Evolutionary conservation across 805 yeast species (phyloP), one percentile per base, ranked within the genome.

Genomic region (Lipomyces mesembrius): DNA sequence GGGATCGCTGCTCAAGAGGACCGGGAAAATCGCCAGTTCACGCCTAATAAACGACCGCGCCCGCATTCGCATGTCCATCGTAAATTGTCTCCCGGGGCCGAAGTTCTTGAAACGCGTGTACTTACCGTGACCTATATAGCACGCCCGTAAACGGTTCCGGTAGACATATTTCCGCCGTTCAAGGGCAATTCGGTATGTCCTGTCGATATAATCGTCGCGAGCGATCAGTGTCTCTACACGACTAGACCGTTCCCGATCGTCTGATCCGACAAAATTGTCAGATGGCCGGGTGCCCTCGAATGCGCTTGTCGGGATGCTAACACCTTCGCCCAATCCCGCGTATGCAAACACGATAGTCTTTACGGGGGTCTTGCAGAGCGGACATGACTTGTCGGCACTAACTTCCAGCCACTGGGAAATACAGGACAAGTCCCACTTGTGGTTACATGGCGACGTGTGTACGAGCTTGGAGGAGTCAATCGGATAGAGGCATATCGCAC

Each of bases 391-490:
- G 20, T 59, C 60, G n/a, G 60, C 49, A 17, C 69, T 39, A 12
- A 68, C 59, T 7, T 59, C 59, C 8, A 68, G 65, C 71, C 71
- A 68, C 37, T 68, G 63, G 11, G 60, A 43, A 17, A 68, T 62
- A 32, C 71, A 68, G 4, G 63, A 27, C 6, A 65, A 56, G 27
- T 66, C 62, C 63, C 63, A 68, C 35, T n/a, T 27, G 51, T 68
- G 71, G 11, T 59, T 39, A 51, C 71, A 68, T 8, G 71, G 71
- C 20, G 39, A 7, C 25, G 69, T 61, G 17, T 32, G 34, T 11
- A 64, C 67, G n/a, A 46, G 49, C 37, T 57, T 63, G 11, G 59
- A 12, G 25, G 53, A 37, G 20, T 46, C 34, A 12, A 66, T 37
- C 46, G 54, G 53, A 8, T 17, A 37, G 9, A 67, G 63, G 49